Percentiles rank a stretch among this genome's conserved stretches.
These are phyloP conservation scores for Tylopilus sp. DNA, from an alignment of 768 basidiomycete species.

Conservation along the genomic window DNA sequence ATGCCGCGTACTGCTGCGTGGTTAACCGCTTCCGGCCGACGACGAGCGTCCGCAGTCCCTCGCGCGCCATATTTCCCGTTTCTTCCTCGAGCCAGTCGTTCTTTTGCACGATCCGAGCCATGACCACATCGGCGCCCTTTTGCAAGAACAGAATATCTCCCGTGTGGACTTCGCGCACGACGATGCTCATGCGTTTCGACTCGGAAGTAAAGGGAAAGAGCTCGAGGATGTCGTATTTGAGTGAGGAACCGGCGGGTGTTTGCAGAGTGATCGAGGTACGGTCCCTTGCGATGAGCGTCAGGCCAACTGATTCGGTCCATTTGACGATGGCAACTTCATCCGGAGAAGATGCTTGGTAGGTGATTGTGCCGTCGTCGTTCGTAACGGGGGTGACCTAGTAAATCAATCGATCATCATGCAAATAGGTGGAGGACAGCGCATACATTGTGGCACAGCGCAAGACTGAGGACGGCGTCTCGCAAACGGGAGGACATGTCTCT, in stretches of 20 bases:
- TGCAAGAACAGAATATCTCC: constrained; percentile 88
- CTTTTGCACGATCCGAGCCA: constrained; percentile 89
- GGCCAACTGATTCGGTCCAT: constrained; percentile 94
- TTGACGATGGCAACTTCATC: constrained; percentile 98
- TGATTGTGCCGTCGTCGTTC: constrained; percentile 92
- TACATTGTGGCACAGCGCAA: constrained; percentile 96
- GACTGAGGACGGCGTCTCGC: constrained; percentile 86
- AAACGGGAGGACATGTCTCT: constrained; percentile 94
- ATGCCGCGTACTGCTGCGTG: constrained; percentile 65
- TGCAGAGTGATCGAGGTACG: constrained; percentile 86
- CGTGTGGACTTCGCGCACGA: constrained; percentile 74
- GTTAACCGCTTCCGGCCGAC: constrained; percentile 80
- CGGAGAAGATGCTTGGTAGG: constrained; percentile 97
- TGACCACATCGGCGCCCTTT: constrained; percentile 98
- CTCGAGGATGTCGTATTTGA: constrained; percentile 84
- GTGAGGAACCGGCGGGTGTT: constrained; percentile 57
- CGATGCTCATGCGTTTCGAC: constrained; percentile 98
- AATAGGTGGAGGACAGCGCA: constrained; percentile 19
- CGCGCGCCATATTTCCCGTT: constrained; percentile 96
- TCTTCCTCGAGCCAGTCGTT: constrained; percentile 99
- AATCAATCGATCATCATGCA: not conserved
- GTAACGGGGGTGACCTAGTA: constrained; percentile 90
- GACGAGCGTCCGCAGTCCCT: constrained; percentile 92
- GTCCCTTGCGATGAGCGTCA: constrained; percentile 85
- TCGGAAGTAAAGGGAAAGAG: constrained; percentile 99